Conservation (phyloP, 2,329 filamentous ascomycete species). For the Pseudogymnoascus sp. region DNA sequence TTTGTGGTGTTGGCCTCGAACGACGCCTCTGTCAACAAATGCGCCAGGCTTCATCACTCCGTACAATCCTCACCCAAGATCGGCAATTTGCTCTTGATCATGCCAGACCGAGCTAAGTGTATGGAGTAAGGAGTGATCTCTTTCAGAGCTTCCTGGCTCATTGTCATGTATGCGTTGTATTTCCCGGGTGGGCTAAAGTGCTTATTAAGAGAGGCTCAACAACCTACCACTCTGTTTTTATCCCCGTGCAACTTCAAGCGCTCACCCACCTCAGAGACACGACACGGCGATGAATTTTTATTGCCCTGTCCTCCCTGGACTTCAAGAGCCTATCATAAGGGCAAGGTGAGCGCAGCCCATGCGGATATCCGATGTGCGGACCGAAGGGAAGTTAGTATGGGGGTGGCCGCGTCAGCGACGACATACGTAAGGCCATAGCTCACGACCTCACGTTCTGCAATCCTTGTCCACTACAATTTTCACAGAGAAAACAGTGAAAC, state of each 20-base stretch:
- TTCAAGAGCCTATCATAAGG: background rate
- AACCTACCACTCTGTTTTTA: background rate
- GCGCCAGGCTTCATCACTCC: background rate
- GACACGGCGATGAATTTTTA: background rate
- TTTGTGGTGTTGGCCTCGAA: background rate
- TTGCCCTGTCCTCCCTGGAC: background rate
- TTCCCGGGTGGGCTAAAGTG: background rate
- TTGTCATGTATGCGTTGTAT: background rate
- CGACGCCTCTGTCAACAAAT: background rate
- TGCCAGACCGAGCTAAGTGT: background rate
- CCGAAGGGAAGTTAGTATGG: background rate
- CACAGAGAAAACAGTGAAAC: background rate
- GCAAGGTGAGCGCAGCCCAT: background rate
- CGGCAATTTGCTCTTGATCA: background rate
- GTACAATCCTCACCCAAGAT: background rate
- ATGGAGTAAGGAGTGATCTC: background rate
- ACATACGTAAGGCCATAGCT: slow-evolving; percentile 2
- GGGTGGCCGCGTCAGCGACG: slow-evolving; percentile 7
- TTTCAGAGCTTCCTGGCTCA: background rate
- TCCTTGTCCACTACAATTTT: background rate
- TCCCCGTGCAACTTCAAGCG: background rate
- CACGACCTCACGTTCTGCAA: background rate
- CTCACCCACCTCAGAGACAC: background rate
- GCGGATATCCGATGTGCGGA: background rate
- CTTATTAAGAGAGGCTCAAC: background rate